Evolutionary conservation across 2,329 filamentous ascomycete genomes (phyloP).

Genomic region (Aspergillus neoniger): DNA sequence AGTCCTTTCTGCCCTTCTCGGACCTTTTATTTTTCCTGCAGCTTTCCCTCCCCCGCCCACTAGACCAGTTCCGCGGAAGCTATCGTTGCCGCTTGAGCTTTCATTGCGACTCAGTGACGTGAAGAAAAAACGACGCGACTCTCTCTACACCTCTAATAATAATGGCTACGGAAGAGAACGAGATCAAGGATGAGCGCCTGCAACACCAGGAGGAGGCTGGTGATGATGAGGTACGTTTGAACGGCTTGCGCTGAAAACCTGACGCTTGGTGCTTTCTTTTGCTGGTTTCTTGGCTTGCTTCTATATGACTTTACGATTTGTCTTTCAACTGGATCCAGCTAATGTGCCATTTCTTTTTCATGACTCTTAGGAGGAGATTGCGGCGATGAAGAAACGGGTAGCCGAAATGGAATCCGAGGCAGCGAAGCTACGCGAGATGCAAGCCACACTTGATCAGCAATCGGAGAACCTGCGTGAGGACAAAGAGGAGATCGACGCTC

Average conservation of each 20-base stretch:
- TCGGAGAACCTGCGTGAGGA: conserved; percentile 81
- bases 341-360: conserved; percentile 10
- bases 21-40: conserved; percentile 18
- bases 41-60: conserved; percentile 19
- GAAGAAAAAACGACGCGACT: background rate
- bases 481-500: conserved; percentile 91
- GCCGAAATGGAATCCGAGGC: conserved; percentile 91
- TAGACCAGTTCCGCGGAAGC: conserved; percentile 18
- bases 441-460: conserved; percentile 80
- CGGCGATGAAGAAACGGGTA: conserved; percentile 81
- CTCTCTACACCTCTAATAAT: conserved; percentile 13
- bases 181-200: conserved; percentile 41
- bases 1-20: conserved; percentile 4
- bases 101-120: conserved; percentile 12
- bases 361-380: conserved; percentile 68
- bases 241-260: conserved; percentile 1
- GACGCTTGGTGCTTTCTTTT: conserved; percentile 2
- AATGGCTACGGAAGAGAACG: conserved; percentile 40
- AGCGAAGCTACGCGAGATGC: conserved; percentile 83
- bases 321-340: background rate
- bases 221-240: conserved; percentile 47
- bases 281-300: background rate
- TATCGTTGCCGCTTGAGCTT: conserved; percentile 21
- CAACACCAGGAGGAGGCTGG: conserved; percentile 43
- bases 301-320: background rate